Conservation (phyloP, 306 rosid genomes). For the Dryas drummondii region DNA sequence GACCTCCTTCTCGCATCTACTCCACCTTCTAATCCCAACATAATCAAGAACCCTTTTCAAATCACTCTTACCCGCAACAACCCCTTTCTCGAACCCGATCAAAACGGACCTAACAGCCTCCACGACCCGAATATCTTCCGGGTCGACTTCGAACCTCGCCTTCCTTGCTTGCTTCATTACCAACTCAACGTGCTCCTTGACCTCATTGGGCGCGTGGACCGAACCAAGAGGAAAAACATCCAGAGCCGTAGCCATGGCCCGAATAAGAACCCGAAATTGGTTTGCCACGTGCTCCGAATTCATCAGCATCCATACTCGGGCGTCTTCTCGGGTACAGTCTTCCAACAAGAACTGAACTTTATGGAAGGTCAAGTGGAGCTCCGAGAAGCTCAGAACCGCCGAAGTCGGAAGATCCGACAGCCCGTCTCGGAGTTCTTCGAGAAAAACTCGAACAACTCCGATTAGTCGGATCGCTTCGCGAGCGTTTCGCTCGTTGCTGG, state of each 20-base stretch:
- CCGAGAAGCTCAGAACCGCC: slow-evolving; percentile 43
- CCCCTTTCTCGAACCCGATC: slow-evolving; percentile 40
- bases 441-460: slow-evolving; percentile 50
- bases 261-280: slow-evolving; percentile 43
- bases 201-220: slow-evolving; percentile 38
- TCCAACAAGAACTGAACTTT: slow-evolving; percentile 55
- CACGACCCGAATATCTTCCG: slow-evolving; percentile 43
- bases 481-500: slow-evolving; percentile 54
- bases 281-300: slow-evolving; percentile 52
- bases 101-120: slow-evolving; percentile 34
- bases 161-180: slow-evolving; percentile 50
- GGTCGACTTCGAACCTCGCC: slow-evolving; percentile 44
- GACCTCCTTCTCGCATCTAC: slow-evolving; percentile 58
- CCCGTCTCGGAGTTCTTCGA: slow-evolving; percentile 44
- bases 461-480: slow-evolving; percentile 41
- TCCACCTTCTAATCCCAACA: slow-evolving; percentile 58
- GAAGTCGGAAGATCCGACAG: slow-evolving; percentile 31
- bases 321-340: slow-evolving; percentile 58
- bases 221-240: slow-evolving; percentile 50
- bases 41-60: slow-evolving; percentile 54
- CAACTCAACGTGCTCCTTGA: slow-evolving; percentile 52
- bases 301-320: slow-evolving; percentile 54
- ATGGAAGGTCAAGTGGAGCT: slow-evolving; percentile 71
- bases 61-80: slow-evolving; percentile 40
- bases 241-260: slow-evolving; percentile 55